Percentiles rank a stretch among this genome's conserved stretches.
phyloP scores from a whole-genome alignment of 495 filamentous ascomycete genomes.

The Neurospora africana region DNA sequence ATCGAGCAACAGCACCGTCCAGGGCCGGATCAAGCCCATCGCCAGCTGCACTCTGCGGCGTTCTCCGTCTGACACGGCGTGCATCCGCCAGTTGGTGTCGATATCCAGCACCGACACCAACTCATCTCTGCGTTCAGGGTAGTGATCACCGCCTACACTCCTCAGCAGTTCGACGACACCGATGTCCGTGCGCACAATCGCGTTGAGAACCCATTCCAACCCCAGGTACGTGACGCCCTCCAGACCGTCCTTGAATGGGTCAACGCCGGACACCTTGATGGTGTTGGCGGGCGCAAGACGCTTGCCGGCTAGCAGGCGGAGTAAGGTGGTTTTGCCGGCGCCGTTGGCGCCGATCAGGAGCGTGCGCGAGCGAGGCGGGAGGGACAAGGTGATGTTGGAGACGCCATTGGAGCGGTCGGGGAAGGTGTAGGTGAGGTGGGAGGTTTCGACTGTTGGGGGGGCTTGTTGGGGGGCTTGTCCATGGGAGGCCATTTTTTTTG shows the following conservation, averaged over 20 bases:
- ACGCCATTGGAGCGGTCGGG: constrained; percentile 69
- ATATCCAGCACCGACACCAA: constrained; percentile 83
- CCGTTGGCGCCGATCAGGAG: constrained; percentile 95
- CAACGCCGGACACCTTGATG: constrained; percentile 66
- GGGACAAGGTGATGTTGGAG: constrained; percentile 53
- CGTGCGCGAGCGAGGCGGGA: constrained; percentile 77
- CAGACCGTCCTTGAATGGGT: constrained; percentile 80
- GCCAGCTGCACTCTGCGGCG: constrained; percentile 83
- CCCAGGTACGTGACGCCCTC: constrained; percentile 96
- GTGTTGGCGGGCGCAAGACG: constrained; percentile 68
- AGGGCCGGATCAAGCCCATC: constrained; percentile 92
- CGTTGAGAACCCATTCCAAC: constrained; percentile 97
- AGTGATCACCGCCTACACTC: constrained; percentile 78
- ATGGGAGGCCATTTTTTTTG: neutral
- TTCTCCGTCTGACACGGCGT: constrained; percentile 84
- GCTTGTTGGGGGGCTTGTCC: too few relatives aligned
- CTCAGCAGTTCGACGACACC: constrained; percentile 74
- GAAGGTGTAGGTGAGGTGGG: constrained; percentile 78
- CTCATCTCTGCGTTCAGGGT: constrained; percentile 71
- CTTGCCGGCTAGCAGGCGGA: constrained; percentile 79
- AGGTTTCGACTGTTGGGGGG: constrained; percentile 47
- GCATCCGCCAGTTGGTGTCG: constrained; percentile 87
- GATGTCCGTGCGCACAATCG: constrained; percentile 90
- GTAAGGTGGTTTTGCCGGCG: constrained; percentile 92
- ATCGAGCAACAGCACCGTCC: constrained; percentile 82